Evolutionary conservation across 371 early-diverging fungal species (phyloP), one percentile per base, ranked within the genome.

Genomic region (Capillidium heterosporum): DNA sequence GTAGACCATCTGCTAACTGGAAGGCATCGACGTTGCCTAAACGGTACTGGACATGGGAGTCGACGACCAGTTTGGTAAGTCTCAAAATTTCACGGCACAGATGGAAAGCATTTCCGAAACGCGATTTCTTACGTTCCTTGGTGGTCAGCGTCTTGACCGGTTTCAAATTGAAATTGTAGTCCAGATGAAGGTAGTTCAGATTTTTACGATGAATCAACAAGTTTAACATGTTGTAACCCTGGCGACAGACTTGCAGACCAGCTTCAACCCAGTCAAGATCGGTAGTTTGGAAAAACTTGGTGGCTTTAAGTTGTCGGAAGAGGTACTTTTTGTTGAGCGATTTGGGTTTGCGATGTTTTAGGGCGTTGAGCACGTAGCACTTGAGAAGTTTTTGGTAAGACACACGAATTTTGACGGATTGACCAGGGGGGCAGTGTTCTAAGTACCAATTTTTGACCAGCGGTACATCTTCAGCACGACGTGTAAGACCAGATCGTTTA

Each of bases 201-300:
- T 88, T 91, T 76, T 97, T 97, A 61, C 97, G 85, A 71, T 93
- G 94, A 65, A 99, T 91, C 58, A 98, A 70, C 35, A 98, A 75
- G 65, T 95, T 97, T 58, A 99, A 78, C 95, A 99, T 95, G 67
- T 93, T 95, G 72, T 93, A 89, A 53, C 98, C 98, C 71, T 96
- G 97, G n/a, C 91, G 81, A 62, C 93, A 87, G 23, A 98, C 87
- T 68, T 97, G 96, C 44, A 97, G 71, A 56, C 98, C 96, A 27
- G 93, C 95, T 73, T 98, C 99, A 29, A 95, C 91, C 99, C 99
- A 99, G 70, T 96, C 97, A 24, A 99, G 75, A 62, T 94, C 90
- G 8, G 99, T 95, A 2, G 81, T 79, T 67, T 95, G 95, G 82
- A 97, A 99, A 69, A 97, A 98, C 70, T 98, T 95, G 54, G 98